Conservation (phyloP, 305 asterid genomes). For the Euphrasia arctica region DNA sequence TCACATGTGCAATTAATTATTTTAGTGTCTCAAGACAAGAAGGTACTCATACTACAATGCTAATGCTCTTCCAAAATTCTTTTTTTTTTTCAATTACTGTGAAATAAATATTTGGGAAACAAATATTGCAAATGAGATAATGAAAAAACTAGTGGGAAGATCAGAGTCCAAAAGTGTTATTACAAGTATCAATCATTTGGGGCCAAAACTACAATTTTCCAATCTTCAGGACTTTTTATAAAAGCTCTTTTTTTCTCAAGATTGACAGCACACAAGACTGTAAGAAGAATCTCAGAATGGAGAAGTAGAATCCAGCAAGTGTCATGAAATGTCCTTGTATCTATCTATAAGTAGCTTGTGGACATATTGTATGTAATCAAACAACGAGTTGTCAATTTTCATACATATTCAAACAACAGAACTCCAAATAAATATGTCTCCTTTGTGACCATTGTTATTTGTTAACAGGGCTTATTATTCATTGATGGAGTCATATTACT, state of each 20-base stretch:
- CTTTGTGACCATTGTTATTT: background rate
- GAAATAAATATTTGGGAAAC: no score
- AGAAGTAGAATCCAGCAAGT: slow-evolving; percentile 25
- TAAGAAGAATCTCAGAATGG: slow-evolving; percentile 14
- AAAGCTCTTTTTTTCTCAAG: no score
- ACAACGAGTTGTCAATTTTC: background rate
- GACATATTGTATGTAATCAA: background rate
- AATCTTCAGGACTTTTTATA: no score
- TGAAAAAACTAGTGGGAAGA: no score
- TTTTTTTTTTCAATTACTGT: no score
- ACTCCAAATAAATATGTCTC: background rate
- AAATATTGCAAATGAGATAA: no score
- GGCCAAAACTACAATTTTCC: no score
- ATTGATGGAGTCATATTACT: background rate
- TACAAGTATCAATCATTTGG: no score
- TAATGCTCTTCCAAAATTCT: slow-evolving; percentile 23
- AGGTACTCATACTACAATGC: slow-evolving; percentile 31
- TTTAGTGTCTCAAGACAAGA: slow-evolving; percentile 27
- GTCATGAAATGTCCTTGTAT: slow-evolving; percentile 6
- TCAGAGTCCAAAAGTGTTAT: no score
- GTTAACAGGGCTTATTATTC: background rate
- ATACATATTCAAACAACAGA: background rate
- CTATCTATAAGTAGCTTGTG: background rate
- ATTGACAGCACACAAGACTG: background rate
- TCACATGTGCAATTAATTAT: slow-evolving; percentile 25